These are phyloP conservation scores for Fomitopsis pinicola DNA, from an alignment of 1,284 basidiomycete genomes.

Conservation along the genomic window DNA sequence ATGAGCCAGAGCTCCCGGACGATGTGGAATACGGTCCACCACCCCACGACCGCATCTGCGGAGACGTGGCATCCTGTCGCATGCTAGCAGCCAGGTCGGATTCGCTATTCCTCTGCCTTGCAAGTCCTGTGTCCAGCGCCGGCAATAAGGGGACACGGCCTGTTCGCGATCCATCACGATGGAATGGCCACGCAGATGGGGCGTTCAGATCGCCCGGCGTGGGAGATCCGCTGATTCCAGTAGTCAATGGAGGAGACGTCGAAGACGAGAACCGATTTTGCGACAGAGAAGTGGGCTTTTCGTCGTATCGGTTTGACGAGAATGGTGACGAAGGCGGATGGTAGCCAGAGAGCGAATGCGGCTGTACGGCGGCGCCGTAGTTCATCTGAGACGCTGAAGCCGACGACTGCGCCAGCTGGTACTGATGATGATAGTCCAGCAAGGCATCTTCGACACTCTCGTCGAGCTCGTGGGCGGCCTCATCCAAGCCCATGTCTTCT, in stretches of 20 bases:
- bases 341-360: constrained; percentile 11
- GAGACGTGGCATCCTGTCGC: constrained; percentile 22
- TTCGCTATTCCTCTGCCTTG: constrained; percentile 19
- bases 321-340: constrained; percentile 17
- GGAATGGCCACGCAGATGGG: background rate
- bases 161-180: constrained; percentile 17
- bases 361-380: background rate
- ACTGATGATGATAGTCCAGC: constrained; percentile 16
- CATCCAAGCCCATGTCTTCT: constrained; percentile 36
- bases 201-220: background rate
- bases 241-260: background rate
- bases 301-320: constrained; percentile 13
- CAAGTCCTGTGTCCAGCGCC: constrained; percentile 24
- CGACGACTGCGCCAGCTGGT: constrained; percentile 16
- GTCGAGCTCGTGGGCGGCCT: constrained; percentile 25
- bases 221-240: background rate
- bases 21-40: constrained; percentile 24
- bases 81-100: constrained; percentile 10
- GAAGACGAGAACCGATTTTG: background rate
- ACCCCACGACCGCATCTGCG: constrained; percentile 29
- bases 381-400: constrained; percentile 13
- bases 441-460: constrained; percentile 18
- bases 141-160: constrained; percentile 25
- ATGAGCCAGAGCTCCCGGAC: constrained; percentile 24
- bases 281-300: constrained; percentile 6